Evolutionary conservation across 176 grass and related monocot genomes (phyloP).

Genomic region (Carex cristatella): DNA sequence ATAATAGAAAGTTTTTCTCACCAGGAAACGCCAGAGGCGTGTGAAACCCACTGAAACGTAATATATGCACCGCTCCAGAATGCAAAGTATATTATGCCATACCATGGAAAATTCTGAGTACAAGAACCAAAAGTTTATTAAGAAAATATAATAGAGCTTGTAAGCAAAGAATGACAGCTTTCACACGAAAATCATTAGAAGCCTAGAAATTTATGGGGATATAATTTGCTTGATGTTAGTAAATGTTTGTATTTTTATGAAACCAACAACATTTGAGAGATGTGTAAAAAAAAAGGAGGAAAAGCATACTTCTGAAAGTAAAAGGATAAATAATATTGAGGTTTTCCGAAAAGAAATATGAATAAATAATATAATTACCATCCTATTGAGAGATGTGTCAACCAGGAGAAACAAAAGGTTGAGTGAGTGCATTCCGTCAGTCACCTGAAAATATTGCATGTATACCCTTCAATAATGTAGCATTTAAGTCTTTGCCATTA

Average conservation of each 20-base stretch:
- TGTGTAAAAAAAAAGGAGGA: neutral
- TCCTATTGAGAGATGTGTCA: constrained; percentile 71
- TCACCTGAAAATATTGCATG: constrained; percentile 40
- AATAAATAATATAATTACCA: constrained; percentile 44
- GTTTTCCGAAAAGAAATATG: neutral
- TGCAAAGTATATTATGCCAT: constrained; percentile 73
- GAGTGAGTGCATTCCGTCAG: constrained; percentile 72
- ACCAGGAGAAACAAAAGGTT: constrained; percentile 69
- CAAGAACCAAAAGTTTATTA: constrained; percentile 3
- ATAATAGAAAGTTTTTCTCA: constrained; percentile 20
- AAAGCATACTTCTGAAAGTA: neutral
- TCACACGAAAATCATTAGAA: neutral
- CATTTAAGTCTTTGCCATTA: neutral
- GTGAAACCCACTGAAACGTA: constrained; percentile 76
- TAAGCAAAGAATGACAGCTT: neutral
- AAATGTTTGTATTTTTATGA: neutral
- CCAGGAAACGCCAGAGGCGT: constrained; percentile 70
- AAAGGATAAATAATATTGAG: neutral
- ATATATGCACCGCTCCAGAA: constrained; percentile 83
- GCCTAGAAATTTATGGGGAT: neutral
- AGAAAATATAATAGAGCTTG: constrained; percentile 1
- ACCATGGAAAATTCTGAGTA: constrained; percentile 81
- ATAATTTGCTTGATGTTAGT: neutral
- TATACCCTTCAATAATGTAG: constrained; percentile 10
- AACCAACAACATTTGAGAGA: neutral